Percentiles rank a stretch among this genome's conserved stretches.
phyloP scores from a whole-genome alignment of 2,329 filamentous ascomycete genomes.

The Rhinocladiella similis region DNA sequence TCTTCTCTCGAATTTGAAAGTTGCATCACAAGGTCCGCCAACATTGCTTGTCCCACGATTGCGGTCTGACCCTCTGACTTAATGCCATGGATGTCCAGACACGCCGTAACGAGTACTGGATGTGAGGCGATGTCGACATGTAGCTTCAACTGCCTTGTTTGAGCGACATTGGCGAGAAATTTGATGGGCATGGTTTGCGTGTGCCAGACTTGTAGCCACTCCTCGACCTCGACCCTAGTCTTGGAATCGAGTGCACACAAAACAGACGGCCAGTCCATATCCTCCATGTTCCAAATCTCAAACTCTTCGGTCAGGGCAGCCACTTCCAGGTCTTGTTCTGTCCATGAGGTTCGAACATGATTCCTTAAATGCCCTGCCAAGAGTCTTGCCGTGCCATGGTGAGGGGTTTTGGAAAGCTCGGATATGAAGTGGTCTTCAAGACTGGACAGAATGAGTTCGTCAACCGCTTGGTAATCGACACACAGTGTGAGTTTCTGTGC shows the following conservation, averaged over 20 bases:
- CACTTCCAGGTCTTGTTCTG: conserved; percentile 53
- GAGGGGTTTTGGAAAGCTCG: conserved; percentile 49
- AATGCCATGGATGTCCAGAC: conserved; percentile 48
- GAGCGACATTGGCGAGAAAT: conserved; percentile 7
- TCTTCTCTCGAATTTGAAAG: conserved; percentile 55
- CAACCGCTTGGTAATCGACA: conserved; percentile 73
- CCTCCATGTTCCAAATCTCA: conserved; percentile 52
- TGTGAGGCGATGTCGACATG: conserved; percentile 86
- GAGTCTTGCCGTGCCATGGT: conserved; percentile 50
- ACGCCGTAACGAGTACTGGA: conserved; percentile 77
- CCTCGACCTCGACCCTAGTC: conserved; percentile 44
- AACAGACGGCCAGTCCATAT: conserved; percentile 55
- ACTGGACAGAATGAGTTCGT: conserved; percentile 65
- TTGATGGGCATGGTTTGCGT: conserved; percentile 34
- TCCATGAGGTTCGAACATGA: conserved; percentile 47
- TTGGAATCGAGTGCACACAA: conserved; percentile 51
- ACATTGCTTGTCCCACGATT: conserved; percentile 43
- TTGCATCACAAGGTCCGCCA: conserved; percentile 42
- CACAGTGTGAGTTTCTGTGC: conserved; percentile 52
- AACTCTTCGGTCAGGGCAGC: conserved; percentile 56
- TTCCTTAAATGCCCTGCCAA: conserved; percentile 53
- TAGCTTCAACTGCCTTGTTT: conserved; percentile 68
- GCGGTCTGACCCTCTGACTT: conserved; percentile 34
- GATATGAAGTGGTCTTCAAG: conserved; percentile 48
- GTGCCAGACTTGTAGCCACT: conserved; percentile 61